Base-by-base conservation (phyloP, 768 basidiomycete genomes). In the Hypsizygus marmoreus region DNA sequence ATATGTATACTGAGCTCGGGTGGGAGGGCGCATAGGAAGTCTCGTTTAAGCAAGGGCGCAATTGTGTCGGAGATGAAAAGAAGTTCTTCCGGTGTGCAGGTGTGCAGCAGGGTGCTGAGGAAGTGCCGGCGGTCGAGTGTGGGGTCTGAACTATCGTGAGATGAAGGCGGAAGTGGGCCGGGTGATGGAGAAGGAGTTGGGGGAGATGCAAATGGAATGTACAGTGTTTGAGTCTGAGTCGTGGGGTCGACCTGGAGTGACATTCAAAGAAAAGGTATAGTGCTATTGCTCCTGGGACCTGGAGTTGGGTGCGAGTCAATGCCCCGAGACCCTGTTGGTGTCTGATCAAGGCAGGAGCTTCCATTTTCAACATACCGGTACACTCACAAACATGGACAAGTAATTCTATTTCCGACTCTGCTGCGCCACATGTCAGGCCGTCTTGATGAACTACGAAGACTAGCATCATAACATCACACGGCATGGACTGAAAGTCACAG, bases 1-100 rank as follows among this genome's bases (percentile, higher is more conserved):
- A 94, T 78, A 56, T 91, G 79, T 16, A 93, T 63, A 0, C 82
- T 78, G 11, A 97, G 71, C 65, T 97, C 93, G 72, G 65, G 35
- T 0, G 71, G 70, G 2, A 72, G 45, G 25, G 53, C 49, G 3
- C 63, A 57, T 5, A 80, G 60, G 49, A 82, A 81, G 53, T 87
- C 84, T 0, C 80, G 78, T 53, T 80, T 80, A 51, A 16, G 26
- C 28, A 14, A 14, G 1, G 81, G 81, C 0, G 80, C 68, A 55
- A 88, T 77, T n/a, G 74, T 76, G 4, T 77, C 73, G 0, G 84
- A 84, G 53, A 88, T 71, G 67, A 79, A 86, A 6, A 80, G 66
- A n/a, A 87, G 74, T 53, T 88, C 86, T 1, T 33, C 26, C 6
- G 45, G 49, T 2, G 53, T 53, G 16, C 55, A 56, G 16, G 45